These are phyloP conservation scores for Suillus spraguei DNA, from an alignment of 768 basidiomycete genomes.

Conservation along the genomic window DNA sequence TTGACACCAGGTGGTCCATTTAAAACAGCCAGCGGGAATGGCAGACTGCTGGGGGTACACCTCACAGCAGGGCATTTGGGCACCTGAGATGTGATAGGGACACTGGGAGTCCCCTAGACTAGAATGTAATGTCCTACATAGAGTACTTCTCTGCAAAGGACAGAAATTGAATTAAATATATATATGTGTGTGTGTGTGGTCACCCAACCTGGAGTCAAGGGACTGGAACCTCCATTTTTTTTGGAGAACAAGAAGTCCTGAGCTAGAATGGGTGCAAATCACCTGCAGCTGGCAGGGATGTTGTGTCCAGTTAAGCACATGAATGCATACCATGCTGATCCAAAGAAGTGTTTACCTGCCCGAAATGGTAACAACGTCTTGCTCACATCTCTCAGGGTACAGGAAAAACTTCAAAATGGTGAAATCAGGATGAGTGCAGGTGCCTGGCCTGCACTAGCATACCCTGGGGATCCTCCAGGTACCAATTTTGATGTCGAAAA, in stretches of 20 bases:
- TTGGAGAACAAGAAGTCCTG: neutral
- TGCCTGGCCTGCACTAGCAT: neutral
- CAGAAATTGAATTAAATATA: no score
- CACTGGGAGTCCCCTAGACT: no score
- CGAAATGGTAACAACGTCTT: neutral
- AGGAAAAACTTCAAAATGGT: neutral
- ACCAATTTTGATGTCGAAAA: neutral
- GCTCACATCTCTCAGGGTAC: neutral
- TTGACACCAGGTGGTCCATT: no score
- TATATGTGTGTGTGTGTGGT: no score
- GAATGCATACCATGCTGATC: neutral
- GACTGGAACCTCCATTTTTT: neutral
- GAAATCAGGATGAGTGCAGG: neutral
- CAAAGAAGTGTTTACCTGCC: neutral
- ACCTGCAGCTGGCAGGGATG: neutral
- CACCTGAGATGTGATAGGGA: no score
- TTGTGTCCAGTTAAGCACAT: neutral
- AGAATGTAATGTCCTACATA: no score
- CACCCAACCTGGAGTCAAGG: no score
- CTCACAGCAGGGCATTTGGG: no score
- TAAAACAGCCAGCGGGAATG: no score
- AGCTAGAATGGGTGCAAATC: neutral
- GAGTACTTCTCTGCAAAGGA: no score
- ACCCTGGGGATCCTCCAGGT: neutral
- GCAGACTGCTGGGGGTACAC: no score